Evolutionary conservation across 257 asterid species (phyloP).

Genomic region (Cruciata laevipes): DNA sequence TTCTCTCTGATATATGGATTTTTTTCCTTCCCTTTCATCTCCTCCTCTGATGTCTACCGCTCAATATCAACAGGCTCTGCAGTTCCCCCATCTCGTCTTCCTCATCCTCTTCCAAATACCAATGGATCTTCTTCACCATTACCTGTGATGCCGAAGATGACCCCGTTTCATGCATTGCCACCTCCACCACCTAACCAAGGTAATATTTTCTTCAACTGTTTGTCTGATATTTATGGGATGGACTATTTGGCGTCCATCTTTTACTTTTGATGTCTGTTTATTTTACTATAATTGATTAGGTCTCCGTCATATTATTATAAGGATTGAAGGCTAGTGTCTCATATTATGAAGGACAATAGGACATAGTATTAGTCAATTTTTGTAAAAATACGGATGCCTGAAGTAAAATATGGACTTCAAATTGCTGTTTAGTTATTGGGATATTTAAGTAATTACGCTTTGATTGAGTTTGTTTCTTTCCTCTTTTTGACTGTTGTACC

Average conservation of each 20-base stretch:
- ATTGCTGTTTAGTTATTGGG: no score
- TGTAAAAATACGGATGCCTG: no score
- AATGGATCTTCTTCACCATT: constrained; percentile 36
- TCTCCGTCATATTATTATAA: no score
- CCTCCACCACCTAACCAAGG: constrained; percentile 94
- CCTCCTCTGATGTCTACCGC: constrained; percentile 9
- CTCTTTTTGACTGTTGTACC: background rate
- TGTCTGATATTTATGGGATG: background rate
- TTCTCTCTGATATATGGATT: background rate
- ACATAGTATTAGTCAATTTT: no score
- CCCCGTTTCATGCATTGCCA: constrained; percentile 59
- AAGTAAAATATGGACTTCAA: no score
- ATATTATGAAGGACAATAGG: no score
- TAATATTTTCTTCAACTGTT: background rate
- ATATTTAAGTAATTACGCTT: constrained; percentile 10
- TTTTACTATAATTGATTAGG: no score
- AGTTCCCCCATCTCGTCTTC: constrained; percentile 27
- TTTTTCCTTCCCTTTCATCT: background rate
- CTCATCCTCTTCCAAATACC: constrained; percentile 24
- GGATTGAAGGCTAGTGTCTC: no score
- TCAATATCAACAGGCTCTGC: constrained; percentile 32
- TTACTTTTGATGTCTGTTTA: no score
- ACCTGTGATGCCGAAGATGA: constrained; percentile 41
- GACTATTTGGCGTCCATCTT: no score
- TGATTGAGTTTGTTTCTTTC: constrained; percentile 5